Evolutionary conservation across 768 basidiomycete genomes (phyloP), one percentile per base, ranked within the genome.

Genomic region (Hericium erinaceus): DNA sequence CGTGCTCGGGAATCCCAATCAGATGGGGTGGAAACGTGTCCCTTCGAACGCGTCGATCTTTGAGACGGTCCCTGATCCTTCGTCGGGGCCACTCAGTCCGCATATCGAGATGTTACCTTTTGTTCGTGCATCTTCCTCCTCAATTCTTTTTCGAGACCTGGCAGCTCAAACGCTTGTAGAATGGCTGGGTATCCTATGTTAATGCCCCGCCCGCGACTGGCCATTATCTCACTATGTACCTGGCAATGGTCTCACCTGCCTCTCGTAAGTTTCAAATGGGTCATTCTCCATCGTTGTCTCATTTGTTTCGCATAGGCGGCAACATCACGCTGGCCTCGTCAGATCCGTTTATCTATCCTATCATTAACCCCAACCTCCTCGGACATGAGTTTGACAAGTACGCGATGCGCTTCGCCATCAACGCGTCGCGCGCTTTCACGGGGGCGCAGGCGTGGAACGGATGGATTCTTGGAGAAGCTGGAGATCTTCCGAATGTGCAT

Each of bases 331-430:
- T 71, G 24, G 51, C 57, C 20, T 66, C 64, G 0, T 55, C 55
- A 16, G 58, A 67, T 54, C 65, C 68, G 0, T 67, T 68, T 57
- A 64, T 55, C 37, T 39, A 38, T 5, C 70, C 70, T 1, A n/a
- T 61, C 10, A 67, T 71, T 49, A 60, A 71, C 59, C 66, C 66
- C 10, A 50, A 54, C 20, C 52, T 59, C 10, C 58, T 59, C 22
- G 46, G 41, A 48, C 28, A 48, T 1, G 38, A 22, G 18, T 55
- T 59, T 39, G 58, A 59, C 16, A 56, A 55, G 33, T 55, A 40
- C 26, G 46, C 54, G 9, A 59, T 59, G 9, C 44, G 46, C n/a
- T 46, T 41, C 37, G 58, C 54, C 18, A 18, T 59, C 39, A 55
- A 56, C 33, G 54, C 54, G 6, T 16, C 54, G 24, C 46, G 38